Evolutionary conservation across 192 early-diverging fungal species (phyloP).

Genomic region (Backusella australiensis): DNA sequence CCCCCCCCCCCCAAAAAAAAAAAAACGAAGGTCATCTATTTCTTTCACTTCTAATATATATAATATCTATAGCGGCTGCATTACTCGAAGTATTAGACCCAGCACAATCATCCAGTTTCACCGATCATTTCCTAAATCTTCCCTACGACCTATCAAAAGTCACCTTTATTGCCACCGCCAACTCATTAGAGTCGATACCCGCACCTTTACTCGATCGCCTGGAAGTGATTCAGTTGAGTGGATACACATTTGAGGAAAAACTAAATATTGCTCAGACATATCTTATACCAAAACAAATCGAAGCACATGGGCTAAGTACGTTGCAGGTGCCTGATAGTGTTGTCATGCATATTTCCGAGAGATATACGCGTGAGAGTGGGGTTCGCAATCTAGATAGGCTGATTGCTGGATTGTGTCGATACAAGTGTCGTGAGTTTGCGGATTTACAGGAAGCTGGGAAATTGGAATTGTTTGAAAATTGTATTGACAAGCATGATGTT

Average conservation of each 20-base stretch:
- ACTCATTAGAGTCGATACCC: conserved; percentile 74
- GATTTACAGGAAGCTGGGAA: conserved; percentile 47
- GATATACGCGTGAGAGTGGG: conserved; percentile 80
- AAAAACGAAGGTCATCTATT: background rate
- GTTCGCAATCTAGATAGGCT: conserved; percentile 75
- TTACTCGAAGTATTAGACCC: conserved; percentile 84
- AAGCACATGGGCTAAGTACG: conserved; percentile 54
- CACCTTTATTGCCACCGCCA: conserved; percentile 83
- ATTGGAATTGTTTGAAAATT: conserved; percentile 39
- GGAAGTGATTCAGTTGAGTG: conserved; percentile 74
- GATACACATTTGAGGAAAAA: conserved; percentile 86
- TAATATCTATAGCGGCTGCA: conserved; percentile 49
- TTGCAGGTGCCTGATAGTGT: conserved; percentile 56
- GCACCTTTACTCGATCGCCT: conserved; percentile 80
- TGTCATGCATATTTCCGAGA: conserved; percentile 61
- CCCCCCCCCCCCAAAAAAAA: background rate
- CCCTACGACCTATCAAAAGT: conserved; percentile 63
- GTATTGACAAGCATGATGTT: conserved; percentile 47
- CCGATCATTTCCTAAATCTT: conserved; percentile 82
- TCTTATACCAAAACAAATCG: conserved; percentile 73
- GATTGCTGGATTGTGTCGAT: conserved; percentile 66
- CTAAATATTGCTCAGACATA: conserved; percentile 69
- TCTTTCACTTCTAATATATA: background rate
- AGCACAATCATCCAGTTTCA: conserved; percentile 82
- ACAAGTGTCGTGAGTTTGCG: conserved; percentile 66